Evolutionary conservation across 305 asterid species (phyloP), one percentile per base, ranked within the genome.

Genomic region (Rubia tinctorum): DNA sequence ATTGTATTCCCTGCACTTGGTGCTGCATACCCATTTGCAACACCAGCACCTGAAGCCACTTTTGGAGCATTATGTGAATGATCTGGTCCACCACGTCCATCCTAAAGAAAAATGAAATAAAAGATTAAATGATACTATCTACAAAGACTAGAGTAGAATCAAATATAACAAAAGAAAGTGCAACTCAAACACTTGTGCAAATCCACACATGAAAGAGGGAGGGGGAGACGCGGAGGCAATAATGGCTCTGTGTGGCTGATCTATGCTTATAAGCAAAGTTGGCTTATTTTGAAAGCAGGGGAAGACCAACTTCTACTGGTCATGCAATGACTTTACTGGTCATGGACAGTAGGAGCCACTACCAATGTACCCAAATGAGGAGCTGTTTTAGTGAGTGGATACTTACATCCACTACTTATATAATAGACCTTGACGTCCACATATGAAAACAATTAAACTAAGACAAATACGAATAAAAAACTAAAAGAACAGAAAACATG

Each of bases 71-170:
- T 78, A 42, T 72, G 84, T 13, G 86, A 68, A 80, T 73, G 85
- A 78, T 82, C 90, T 55, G 88, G 71, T 79, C 79, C 85, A 78
- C 77, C 74, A 75, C 83, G 79, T 69, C 68, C 74, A 73, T 81
- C 76, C 96, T 88, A 63, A 64, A 66, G 68, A 72, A 78, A 72
- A 6, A 40, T 6, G 12, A 14, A 20, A 55, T 70, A 68, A 69
- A 71, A 14, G 15, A 55, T 55, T 30, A 53, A 37, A 20, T 62
- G 20, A 20, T 17, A 20, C 42, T 13, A 20, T 34, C 25, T 43
- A 2, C 13, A 4, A 51, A 20, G 18, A 18, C 7, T 30, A 45
- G 0, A 39, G 51, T 18, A 72, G 9, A 6, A 11, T 7, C 11
- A 56, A 43, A 69, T 8, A 30, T 8, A 12, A 25, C 30, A 23